Evolutionary conservation across 352 stramenopile species (phyloP).

Genomic region (Pythium folliculosum): DNA sequence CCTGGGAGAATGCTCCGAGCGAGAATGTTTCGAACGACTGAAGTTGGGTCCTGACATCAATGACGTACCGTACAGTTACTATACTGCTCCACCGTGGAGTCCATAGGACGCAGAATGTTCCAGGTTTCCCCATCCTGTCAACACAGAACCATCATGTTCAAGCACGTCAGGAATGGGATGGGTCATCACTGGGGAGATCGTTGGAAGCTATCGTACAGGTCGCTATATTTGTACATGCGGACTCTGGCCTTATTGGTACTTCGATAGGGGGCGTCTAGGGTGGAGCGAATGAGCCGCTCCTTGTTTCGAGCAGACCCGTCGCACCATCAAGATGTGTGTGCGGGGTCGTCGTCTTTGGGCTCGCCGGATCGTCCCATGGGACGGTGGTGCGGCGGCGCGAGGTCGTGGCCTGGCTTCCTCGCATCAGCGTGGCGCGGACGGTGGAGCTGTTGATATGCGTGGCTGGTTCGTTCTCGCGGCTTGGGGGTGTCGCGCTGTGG

Average conservation of each 20-base stretch:
- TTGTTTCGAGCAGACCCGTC: not conserved
- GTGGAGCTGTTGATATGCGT: not conserved
- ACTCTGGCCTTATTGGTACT: slow-evolving; percentile 17
- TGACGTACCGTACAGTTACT: too few species aligned
- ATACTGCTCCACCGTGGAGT: too few species aligned
- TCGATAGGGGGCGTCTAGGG: slow-evolving; percentile 22
- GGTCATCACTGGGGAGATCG: not conserved
- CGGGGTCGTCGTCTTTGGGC: not conserved
- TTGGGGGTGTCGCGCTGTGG: too few species aligned
- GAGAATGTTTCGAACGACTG: too few species aligned
- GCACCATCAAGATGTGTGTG: not conserved
- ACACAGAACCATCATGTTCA: not conserved
- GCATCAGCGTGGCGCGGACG: too few species aligned
- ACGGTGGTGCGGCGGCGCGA: not conserved
- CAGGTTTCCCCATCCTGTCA: not conserved
- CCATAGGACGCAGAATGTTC: too few species aligned
- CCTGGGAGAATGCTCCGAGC: too few species aligned
- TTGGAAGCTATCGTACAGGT: slow-evolving; percentile 1
- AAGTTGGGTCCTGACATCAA: too few species aligned
- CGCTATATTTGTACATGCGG: slow-evolving; percentile 20
- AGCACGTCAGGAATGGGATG: not conserved
- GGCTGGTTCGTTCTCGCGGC: too few species aligned
- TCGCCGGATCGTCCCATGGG: not conserved
- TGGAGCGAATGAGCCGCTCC: not conserved
- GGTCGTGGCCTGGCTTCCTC: too few species aligned